Percentiles rank a stretch among this genome's conserved stretches.
Conservation (phyloP, 306 rosid genomes). For the Castanopsis chinensis region DNA sequence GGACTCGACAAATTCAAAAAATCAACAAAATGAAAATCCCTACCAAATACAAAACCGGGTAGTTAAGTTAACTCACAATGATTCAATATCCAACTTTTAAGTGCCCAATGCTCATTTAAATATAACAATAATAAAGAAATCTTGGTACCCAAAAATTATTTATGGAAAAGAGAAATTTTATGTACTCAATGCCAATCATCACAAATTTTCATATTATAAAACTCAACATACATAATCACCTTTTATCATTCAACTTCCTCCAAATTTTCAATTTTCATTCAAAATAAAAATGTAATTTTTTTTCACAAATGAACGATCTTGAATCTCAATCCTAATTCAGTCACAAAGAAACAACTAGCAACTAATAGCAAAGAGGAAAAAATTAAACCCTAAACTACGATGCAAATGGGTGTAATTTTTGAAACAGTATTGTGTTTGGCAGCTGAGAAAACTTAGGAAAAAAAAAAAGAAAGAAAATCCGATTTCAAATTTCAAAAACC, state of each 20-base stretch:
- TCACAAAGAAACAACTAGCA: not conserved
- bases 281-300: not conserved
- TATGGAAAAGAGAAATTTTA: too few species aligned
- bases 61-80: too few species aligned
- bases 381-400: not conserved
- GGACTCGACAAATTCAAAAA: too few species aligned
- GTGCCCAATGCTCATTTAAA: too few species aligned
- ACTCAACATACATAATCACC: not conserved
- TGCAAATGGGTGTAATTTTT: too few species aligned
- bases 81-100: too few species aligned
- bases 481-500: not conserved
- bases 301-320: not conserved
- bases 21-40: too few species aligned
- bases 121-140: too few species aligned
- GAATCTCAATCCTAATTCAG: not conserved
- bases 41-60: too few species aligned
- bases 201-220: not conserved
- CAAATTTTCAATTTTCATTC: not conserved
- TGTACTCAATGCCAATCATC: not conserved
- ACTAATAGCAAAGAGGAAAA: not conserved
- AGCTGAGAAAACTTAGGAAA: not conserved
- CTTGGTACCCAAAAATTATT: too few species aligned
- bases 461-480: not conserved
- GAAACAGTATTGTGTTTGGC: too few species aligned
- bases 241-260: not conserved